Evolutionary conservation across 768 basidiomycete genomes (phyloP), one percentile per base, ranked within the genome.

Genomic region (Phaeolepiota aurea): DNA sequence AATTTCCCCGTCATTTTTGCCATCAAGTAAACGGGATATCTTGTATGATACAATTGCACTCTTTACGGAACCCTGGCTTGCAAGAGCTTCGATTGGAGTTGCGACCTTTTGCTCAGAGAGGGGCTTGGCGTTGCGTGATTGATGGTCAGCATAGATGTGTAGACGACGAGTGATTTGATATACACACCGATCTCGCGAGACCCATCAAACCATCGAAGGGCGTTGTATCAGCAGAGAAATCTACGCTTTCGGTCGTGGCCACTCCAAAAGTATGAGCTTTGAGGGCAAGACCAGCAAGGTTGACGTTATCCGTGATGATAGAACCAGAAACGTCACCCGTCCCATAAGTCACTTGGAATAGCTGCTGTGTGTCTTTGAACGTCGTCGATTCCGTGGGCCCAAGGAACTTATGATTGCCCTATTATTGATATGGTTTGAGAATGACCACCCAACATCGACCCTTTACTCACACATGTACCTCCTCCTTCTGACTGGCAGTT

Each of bases 171-270:
- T n/a, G n/a, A n/a, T 28, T 28, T n/a, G 25, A 28, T n/a, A 28
- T n/a, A 64, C 74, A 38, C 46, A 79, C 81, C 37, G 81, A 82
- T 61, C 80, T 67, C 3, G 82, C 87, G 37, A 86, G 68, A 25
- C 87, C 86, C 78, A 87, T 82, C 25, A 89, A 58, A 12, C 87
- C 84, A 53, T 87, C 82, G 46, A 84, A 86, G 1, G 72, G 64
- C 31, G 67, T 66, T 1, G 45, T 39, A 48, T 68, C 46, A 25
- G 53, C 33, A 14, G 33, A 14, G 18, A 90, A 88, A 23, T 87
- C 77, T 0, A 57, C 51, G 37, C 71, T 77, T 57, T 89, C 87
- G 10, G 49, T 30, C 1, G 58, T 60, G 4, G 84, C 73, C 15
- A 79, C 77, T 41, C 88, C 88, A 45, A 90, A 87, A 0, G 68